Base-by-base conservation (phyloP, 768 basidiomycete species). In the Stropharia rugosoannulata region DNA sequence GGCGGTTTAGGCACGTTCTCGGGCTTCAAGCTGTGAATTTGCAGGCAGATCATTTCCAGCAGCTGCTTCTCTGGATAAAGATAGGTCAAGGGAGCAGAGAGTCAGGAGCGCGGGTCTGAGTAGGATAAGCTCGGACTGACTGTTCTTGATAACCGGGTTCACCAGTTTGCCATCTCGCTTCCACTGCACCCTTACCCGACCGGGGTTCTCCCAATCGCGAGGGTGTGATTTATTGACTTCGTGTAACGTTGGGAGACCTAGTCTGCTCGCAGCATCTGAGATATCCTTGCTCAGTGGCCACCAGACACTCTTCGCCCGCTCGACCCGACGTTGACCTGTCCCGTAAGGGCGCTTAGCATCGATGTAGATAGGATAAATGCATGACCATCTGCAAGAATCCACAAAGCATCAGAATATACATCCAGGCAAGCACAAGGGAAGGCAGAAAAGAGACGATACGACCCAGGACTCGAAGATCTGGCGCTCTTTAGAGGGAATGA, bases 121-220 rank as follows among this genome's bases (percentile, higher is more conserved):
- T 15, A 47, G 19, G 40, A 16, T 35, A 45, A 39, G 16, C n/a
- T 12, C 49, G 12, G 36, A 80, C 87, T 62, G 67, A 93, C 91
- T 93, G 32, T 86, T 88, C 73, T 81, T 85, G 65, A 93, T 85
- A n/a, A 68, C 65, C 2, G 80, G 75, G 64, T 92, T 88, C 56
- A 89, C 71, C 8, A 88, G 76, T 48, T 70, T 68, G 1, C 80
- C 90, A 56, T 92, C 87, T 69, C 87, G 88, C 80, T 90, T 93
- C 89, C 89, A 93, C 66, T 90, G 90, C 19, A 98, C 90, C 60
- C 93, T 84, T 56, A 99, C 93, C 22, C 96, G 83, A 8, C 96
- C 96, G 0, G 96, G 96, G 69, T 99, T 99, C 66, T 91, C 95
- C 96, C 96, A 99, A 70, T 99, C 96, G 49, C 92, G 83, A 10